Percentiles rank a stretch among this genome's conserved stretches.
phyloP scores from a whole-genome alignment of 371 early-diverging fungal genomes.

The Choanephora cucurbitarum region DNA sequence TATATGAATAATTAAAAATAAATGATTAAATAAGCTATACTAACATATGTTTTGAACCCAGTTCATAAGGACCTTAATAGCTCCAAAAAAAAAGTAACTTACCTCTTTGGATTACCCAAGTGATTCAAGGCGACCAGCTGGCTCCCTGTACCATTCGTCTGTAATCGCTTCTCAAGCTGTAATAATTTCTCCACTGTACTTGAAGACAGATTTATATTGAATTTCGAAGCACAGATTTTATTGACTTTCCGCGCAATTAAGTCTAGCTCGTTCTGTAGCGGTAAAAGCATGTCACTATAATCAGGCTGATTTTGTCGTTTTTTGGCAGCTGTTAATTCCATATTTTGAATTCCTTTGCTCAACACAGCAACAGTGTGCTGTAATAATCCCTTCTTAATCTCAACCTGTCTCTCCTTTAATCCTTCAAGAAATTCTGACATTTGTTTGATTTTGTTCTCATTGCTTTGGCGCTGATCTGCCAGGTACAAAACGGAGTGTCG shows the following conservation, averaged over 20 bases:
- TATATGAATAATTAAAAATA: neutral
- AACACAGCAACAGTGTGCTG: conserved; percentile 72
- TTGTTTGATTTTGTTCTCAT: conserved; percentile 64
- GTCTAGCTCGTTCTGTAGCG: conserved; percentile 1
- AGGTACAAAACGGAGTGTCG: conserved; percentile 21
- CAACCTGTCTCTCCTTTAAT: conserved; percentile 56
- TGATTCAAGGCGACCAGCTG: neutral
- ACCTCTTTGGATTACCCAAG: neutral
- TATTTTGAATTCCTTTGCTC: conserved; percentile 38
- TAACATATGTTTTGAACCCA: neutral
- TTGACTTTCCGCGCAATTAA: conserved; percentile 5
- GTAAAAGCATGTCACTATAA: neutral
- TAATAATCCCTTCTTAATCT: conserved; percentile 61
- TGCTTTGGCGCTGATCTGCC: conserved; percentile 27
- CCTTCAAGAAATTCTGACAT: conserved; percentile 67
- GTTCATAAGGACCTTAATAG: too few species aligned
- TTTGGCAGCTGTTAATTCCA: conserved; percentile 1
- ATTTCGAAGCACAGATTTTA: neutral
- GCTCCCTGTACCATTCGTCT: neutral
- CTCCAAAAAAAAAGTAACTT: neutral
- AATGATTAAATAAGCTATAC: neutral
- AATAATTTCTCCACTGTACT: conserved; percentile 5
- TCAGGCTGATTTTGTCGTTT: neutral
- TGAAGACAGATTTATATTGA: neutral
- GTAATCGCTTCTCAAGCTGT: conserved; percentile 11